phyloP scores from a whole-genome alignment of 139 green algal species.

The Edaphochlamys debaryana region DNA sequence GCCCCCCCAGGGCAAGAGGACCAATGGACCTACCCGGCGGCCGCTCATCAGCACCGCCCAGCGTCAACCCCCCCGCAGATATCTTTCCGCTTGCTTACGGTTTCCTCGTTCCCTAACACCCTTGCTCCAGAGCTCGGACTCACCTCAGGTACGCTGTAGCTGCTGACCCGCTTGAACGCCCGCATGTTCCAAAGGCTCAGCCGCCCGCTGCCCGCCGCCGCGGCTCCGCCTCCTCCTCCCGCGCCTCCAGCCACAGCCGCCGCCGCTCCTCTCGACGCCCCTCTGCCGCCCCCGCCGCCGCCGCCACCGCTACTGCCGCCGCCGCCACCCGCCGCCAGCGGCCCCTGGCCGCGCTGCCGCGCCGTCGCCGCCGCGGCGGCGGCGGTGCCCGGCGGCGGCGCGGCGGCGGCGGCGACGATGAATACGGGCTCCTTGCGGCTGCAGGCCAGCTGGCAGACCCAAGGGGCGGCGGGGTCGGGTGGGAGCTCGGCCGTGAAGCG shows the following conservation, averaged over 20 bases:
- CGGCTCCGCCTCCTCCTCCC: background rate
- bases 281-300: background rate
- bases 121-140: too few species aligned
- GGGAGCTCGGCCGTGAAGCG: constrained; percentile 48
- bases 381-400: background rate
- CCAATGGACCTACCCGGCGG: too few species aligned
- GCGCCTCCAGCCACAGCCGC: background rate
- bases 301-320: background rate
- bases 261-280: background rate
- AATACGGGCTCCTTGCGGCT: constrained; percentile 51
- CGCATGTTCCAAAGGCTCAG: constrained; percentile 59
- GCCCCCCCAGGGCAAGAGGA: too few species aligned
- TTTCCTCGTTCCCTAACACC: too few species aligned
- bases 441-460: constrained; percentile 40
- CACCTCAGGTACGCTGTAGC: constrained; percentile 24
- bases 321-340: background rate
- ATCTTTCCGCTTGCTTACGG: too few species aligned
- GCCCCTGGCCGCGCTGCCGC: background rate
- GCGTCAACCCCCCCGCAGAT: too few species aligned
- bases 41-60: too few species aligned
- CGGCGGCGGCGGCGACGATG: constrained; percentile 27
- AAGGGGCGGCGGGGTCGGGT: constrained; percentile 27
- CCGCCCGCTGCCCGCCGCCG: background rate
- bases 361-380: background rate
- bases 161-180: constrained; percentile 45